Evolutionary conservation across 2,329 filamentous ascomycete genomes (phyloP), one percentile per base, ranked within the genome.

Genomic region (Cryphonectria radicalis): DNA sequence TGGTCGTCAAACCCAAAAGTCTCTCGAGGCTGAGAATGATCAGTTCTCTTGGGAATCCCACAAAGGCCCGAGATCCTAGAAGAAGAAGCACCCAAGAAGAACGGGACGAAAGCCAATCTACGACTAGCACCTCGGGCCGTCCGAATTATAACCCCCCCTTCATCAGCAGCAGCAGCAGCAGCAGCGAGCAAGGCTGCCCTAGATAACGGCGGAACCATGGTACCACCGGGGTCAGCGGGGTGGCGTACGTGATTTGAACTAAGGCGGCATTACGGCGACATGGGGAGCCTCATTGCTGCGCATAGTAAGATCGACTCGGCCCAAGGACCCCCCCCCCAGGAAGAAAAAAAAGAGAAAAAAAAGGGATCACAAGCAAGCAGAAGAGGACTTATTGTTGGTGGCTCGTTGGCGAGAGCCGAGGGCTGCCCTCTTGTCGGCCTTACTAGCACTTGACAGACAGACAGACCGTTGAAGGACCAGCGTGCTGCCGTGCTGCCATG

Each of bases 61-160:
- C 46, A 7, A 25, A 19, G n/a, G n/a, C n/a, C 7, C 55, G 22
- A 60, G 22, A 14, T 67, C 67, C 68, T 67, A 67, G 68, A 70
- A 70, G 59, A 63, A 11, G 32, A n/a, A 32, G 28, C 28, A 32
- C 28, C 32, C 19, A 37, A 57, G 40, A 43, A 55, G n/a, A 25
- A 37, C 1, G 32, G 40, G 35, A 53, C 7, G 22, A 50, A 50
- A n/a, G 43, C 19, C 19, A 46, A 50, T 10, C 28, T 32, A n/a
- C 17, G 8, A n/a, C 46, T 50, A 50, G 46, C 40, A 57, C 35
- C 63, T 62, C 63, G 63, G 67, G 68, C 64, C 53, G 62, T 32
- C 42, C 64, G 68, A 64, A 40, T 62, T 70, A 67, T 72, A 70
- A 13, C 28, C 28, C 28, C 28, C 28, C 28, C 3, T 32, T 3